Base-by-base conservation (phyloP, 208 protist species). In the Acanthamoeba royreba region DNA sequence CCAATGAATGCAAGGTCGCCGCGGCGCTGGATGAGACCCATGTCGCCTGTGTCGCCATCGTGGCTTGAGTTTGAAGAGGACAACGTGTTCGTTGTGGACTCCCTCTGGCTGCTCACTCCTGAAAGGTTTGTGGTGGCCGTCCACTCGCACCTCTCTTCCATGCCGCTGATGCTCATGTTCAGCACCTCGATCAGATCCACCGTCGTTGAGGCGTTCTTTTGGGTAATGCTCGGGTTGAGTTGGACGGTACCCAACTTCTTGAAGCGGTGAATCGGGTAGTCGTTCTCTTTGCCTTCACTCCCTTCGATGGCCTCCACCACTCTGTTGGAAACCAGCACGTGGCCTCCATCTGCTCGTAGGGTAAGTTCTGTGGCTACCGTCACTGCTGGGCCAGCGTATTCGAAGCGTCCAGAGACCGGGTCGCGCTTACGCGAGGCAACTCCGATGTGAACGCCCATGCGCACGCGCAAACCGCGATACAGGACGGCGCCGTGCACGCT, bases 341-440 rank as follows among this genome's bases (percentile, higher is more conserved):
- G 94, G 79, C 94, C 94, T 33, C 94, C 94, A 28, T 91, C 46
- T 25, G 94, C 93, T 7, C 40, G 46, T 31, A 55, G 43, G 19
- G 90, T 74, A 38, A 96, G 61, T 52, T 92, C 63, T 45, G 95
- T 35, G 28, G 95, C 94, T 11, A 43, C 17, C 46, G 96, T 96
- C 15, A 96, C 93, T 11, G 88, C 85, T 9, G 5, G 17, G n/a
- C 95, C 95, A 88, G 95, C 94, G 94, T 96, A 96, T 40, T 96
- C 95, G 40, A 93, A 49, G 43, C 94, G 92, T 15, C 46, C 31
- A 13, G 94, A 72, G 22, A 95, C 9, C 52, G 94, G 69, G 61
- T 96, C 92, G 38, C 66, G 49, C 92, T 94, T 55, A 46, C 63
- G 47, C 5, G 94, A 66, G 53, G 94, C 33, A n/a, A n/a, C 42